These are phyloP conservation scores for Metarhizium album DNA, from an alignment of 2,329 filamentous ascomycete genomes.

Conservation along the genomic window DNA sequence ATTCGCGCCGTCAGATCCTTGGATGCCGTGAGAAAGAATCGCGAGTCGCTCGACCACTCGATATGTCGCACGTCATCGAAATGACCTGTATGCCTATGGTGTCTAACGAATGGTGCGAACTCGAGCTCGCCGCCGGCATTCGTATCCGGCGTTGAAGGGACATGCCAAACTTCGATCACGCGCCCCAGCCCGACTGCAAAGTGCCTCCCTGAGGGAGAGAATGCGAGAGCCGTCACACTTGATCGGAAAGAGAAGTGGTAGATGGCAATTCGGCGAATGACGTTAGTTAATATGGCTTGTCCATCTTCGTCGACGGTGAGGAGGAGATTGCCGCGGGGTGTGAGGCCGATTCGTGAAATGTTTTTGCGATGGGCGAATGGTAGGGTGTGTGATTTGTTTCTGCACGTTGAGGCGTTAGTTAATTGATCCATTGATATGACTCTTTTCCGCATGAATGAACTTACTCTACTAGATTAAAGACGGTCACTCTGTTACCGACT, in stretches of 20 bases:
- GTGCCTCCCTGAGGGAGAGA: conserved; percentile 81
- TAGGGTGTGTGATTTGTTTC: conserved; percentile 79
- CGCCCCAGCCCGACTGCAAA: conserved; percentile 84
- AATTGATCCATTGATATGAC: not conserved
- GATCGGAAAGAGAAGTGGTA: conserved; percentile 93
- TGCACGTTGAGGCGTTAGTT: conserved; percentile 20
- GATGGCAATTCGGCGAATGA: conserved; percentile 72
- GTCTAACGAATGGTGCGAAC: conserved; percentile 87
- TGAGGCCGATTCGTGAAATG: conserved; percentile 77
- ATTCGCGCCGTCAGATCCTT: conserved; percentile 88
- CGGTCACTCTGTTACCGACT: conserved; percentile 88
- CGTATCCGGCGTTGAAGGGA: conserved; percentile 77
- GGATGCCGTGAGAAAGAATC: conserved; percentile 86
- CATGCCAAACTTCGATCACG: conserved; percentile 91
- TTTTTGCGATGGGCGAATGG: conserved; percentile 91
- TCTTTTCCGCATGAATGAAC: conserved; percentile 12
- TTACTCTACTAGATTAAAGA: conserved; percentile 94
- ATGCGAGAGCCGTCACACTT: conserved; percentile 72
- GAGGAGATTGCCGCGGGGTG: conserved; percentile 82
- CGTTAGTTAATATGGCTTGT: conserved; percentile 83
- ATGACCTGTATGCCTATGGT: conserved; percentile 78
- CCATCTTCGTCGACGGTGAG: conserved; percentile 92
- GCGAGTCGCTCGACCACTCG: conserved; percentile 91
- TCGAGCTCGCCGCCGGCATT: conserved; percentile 74
- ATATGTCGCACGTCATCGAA: conserved; percentile 80